Conservation (phyloP, 805 yeast species). For the Cyberlindnera suaveolens region DNA sequence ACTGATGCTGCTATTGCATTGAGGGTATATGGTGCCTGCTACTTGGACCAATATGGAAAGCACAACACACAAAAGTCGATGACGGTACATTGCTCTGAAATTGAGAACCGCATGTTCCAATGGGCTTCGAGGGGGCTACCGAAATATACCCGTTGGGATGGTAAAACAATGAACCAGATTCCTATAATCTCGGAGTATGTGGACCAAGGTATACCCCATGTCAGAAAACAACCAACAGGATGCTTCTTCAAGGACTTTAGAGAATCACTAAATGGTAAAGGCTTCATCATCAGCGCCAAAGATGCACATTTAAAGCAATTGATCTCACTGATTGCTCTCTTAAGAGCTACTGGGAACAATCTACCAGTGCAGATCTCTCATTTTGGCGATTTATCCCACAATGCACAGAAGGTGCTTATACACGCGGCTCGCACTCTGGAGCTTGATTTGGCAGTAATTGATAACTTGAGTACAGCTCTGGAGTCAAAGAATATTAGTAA, state of each 20-base stretch:
- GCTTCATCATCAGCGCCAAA: slow-evolving; percentile 26
- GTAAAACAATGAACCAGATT: slow-evolving; percentile 12
- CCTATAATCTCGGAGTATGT: slow-evolving; percentile 15
- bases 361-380: slow-evolving; percentile 38
- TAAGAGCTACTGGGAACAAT: slow-evolving; percentile 29
- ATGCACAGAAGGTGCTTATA: slow-evolving; percentile 26
- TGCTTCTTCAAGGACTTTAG: slow-evolving; percentile 25
- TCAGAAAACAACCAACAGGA: slow-evolving; percentile 20
- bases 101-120: slow-evolving; percentile 31
- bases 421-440: slow-evolving; percentile 25
- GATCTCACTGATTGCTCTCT: slow-evolving; percentile 32
- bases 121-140: slow-evolving; percentile 31
- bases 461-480: slow-evolving; percentile 4
- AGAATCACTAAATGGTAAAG: slow-evolving; percentile 28
- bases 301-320: slow-evolving; percentile 26
- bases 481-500: neutral
- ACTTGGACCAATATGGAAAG: slow-evolving; percentile 15
- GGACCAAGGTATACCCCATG: slow-evolving; percentile 10
- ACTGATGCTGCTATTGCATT: slow-evolving; percentile 22
- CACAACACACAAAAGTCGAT: slow-evolving; percentile 1
- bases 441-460: slow-evolving; percentile 2
- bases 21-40: slow-evolving; percentile 25
- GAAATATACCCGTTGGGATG: slow-evolving; percentile 31
- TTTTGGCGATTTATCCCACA: slow-evolving; percentile 28
- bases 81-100: slow-evolving; percentile 20